These are phyloP conservation scores for Begonia fuchsioides DNA, from an alignment of 306 rosid genomes.

Conservation along the genomic window DNA sequence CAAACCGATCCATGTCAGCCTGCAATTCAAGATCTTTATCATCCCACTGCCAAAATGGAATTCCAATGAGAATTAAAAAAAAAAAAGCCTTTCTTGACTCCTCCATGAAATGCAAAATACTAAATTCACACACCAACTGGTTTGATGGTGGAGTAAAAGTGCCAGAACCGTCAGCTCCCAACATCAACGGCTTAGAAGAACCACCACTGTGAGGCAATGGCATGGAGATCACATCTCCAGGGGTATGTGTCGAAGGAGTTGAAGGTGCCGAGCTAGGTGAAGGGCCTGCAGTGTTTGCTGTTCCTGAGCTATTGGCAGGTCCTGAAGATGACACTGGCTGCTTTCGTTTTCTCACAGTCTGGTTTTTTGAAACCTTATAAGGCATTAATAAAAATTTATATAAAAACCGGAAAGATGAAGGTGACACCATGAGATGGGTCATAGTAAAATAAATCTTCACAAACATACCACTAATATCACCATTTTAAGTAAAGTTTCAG, in stretches of 20 bases:
- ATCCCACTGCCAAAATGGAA: conserved; percentile 21
- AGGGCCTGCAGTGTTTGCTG: conserved; percentile 89
- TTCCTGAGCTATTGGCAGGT: conserved; percentile 98
- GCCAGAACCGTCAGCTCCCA: conserved; percentile 63
- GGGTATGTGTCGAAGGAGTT: conserved; percentile 96
- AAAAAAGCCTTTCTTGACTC: conserved; percentile 43
- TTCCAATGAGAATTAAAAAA: conserved; percentile 49
- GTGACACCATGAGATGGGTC: too few relatives aligned
- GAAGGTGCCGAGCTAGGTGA: conserved; percentile 99
- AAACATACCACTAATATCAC: too few relatives aligned
- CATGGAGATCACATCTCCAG: conserved; percentile 94
- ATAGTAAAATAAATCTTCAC: too few relatives aligned
- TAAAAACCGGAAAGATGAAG: too few relatives aligned
- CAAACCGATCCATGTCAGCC: not conserved
- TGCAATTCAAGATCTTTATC: not conserved
- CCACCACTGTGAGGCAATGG: conserved; percentile 74
- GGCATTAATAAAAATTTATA: too few relatives aligned
- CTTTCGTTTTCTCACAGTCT: conserved; percentile 94
- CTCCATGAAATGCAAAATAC: conserved; percentile 12
- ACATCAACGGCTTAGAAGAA: conserved; percentile 78
- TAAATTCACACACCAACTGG: conserved; percentile 61
- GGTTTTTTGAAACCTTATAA: conserved; percentile 79
- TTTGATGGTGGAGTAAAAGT: conserved; percentile 86
- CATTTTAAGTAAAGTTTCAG: too few relatives aligned
- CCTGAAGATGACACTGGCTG: conserved; percentile 98